A percentile compares a stretch with the other conserved stretches of the same genome.
Evolutionary conservation across 2,329 filamentous ascomycete species (phyloP).

Genomic region (Ilyonectria destructans): DNA sequence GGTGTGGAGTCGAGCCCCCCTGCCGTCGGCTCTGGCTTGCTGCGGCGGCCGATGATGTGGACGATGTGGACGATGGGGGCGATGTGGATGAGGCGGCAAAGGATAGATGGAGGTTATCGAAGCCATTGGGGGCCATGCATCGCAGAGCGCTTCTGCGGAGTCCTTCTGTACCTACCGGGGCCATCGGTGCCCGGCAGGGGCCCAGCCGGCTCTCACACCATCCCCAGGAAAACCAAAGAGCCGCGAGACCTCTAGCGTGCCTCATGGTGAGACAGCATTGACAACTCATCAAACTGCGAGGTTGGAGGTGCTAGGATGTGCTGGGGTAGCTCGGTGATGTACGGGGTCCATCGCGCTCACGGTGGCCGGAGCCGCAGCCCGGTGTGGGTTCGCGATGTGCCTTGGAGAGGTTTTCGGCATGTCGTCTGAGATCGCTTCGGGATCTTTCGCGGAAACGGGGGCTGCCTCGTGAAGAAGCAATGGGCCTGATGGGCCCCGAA

Average conservation of each 20-base stretch:
- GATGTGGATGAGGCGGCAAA: background rate
- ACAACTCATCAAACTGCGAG: constrained; percentile 46
- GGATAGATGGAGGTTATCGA: background rate
- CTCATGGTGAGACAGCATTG: constrained; percentile 45
- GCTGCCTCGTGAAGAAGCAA: constrained; percentile 34
- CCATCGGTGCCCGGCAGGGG: background rate
- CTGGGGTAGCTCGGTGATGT: constrained; percentile 2
- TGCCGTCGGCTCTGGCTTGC: constrained; percentile 1
- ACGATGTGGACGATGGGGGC: background rate
- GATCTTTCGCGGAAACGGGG: constrained; percentile 21
- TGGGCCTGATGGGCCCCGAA: constrained; percentile 22
- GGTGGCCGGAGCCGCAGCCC: constrained; percentile 16
- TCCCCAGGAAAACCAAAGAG: constrained; percentile 36
- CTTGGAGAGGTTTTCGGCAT: constrained; percentile 24
- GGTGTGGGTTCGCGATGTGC: constrained; percentile 30
- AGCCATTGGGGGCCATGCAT: background rate
- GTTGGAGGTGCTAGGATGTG: constrained; percentile 31
- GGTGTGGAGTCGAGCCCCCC: constrained; percentile 1
- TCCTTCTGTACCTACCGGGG: background rate
- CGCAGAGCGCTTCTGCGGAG: background rate
- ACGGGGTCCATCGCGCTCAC: constrained; percentile 2
- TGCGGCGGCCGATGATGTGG: constrained; percentile 12
- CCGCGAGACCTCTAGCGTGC: constrained; percentile 38
- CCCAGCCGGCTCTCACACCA: constrained; percentile 14
- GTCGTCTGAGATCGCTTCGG: constrained; percentile 23